phyloP scores from a whole-genome alignment of 1,139 yeast genomes.

The Suhomyces yuchorum region DNA sequence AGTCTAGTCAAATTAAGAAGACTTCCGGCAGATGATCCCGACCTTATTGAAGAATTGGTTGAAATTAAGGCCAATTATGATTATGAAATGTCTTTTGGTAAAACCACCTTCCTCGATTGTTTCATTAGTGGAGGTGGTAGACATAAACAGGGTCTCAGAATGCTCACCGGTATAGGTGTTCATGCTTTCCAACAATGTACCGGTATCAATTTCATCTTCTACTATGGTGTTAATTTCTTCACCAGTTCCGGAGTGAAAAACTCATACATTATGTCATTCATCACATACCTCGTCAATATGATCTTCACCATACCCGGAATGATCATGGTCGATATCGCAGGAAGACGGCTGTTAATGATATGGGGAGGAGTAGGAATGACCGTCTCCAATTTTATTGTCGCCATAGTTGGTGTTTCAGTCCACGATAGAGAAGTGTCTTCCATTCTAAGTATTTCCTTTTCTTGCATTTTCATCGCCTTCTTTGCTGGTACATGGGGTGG shows the following conservation, averaged over 20 bases:
- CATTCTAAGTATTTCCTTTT: slow-evolving; percentile 50
- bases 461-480: slow-evolving; percentile 69
- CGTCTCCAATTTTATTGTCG: slow-evolving; percentile 61
- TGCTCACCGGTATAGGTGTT: slow-evolving; percentile 67
- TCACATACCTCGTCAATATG: slow-evolving; percentile 74
- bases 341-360: slow-evolving; percentile 62
- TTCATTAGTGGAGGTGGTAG: slow-evolving; percentile 68
- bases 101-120: slow-evolving; percentile 58
- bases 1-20: slow-evolving; percentile 45
- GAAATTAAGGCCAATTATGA: slow-evolving; percentile 80
- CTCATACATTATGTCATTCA: slow-evolving; percentile 65
- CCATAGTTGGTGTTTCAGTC: slow-evolving; percentile 62
- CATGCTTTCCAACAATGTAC: slow-evolving; percentile 77
- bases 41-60: slow-evolving; percentile 69
- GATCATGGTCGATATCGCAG: slow-evolving; percentile 64
- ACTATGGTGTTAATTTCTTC: slow-evolving; percentile 77
- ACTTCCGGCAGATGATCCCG: slow-evolving; percentile 55
- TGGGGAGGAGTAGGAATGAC: slow-evolving; percentile 70
- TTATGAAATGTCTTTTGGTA: slow-evolving; percentile 68
- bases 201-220: slow-evolving; percentile 78
- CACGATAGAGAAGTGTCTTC: slow-evolving; percentile 38
- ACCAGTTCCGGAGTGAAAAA: slow-evolving; percentile 59
- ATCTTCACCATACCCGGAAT: slow-evolving; percentile 72
- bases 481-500: slow-evolving; percentile 86
- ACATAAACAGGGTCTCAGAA: slow-evolving; percentile 62